Percentiles rank a stretch among this genome's conserved stretches.
Conservation (phyloP, 441 rosid genomes). For the Biscutella laevigata region DNA sequence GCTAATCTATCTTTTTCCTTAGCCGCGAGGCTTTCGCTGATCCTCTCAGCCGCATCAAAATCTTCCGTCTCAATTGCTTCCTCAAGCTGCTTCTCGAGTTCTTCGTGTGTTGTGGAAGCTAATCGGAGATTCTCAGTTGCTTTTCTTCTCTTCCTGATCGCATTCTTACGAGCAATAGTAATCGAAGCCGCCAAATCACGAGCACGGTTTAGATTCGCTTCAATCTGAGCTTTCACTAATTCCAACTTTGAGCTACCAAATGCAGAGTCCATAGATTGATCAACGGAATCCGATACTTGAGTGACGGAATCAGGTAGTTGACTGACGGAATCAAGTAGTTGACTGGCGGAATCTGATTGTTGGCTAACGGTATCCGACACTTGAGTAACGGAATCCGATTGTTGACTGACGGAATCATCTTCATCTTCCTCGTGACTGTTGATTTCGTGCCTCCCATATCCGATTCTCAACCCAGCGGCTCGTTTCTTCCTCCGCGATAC, state of each 20-base stretch:
- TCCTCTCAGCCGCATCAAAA: constrained; percentile 66
- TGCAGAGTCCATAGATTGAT: constrained; percentile 5
- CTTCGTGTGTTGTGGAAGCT: constrained; percentile 40
- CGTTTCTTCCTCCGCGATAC: constrained; percentile 70
- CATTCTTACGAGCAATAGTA: constrained; percentile 49
- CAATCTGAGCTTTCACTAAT: constrained; percentile 37
- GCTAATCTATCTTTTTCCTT: constrained; percentile 44
- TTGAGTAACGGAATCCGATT: constrained; percentile 18
- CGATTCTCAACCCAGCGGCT: constrained; percentile 60
- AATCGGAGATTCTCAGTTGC: constrained; percentile 48
- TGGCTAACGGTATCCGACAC: background rate
- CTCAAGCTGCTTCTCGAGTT: constrained; percentile 60
- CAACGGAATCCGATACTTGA: background rate
- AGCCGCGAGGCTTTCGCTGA: constrained; percentile 58
- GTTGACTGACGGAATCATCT: constrained; percentile 21
- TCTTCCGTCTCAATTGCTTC: constrained; percentile 79
- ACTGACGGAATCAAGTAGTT: constrained; percentile 15
- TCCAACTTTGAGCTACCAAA: constrained; percentile 29
- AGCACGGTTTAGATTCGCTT: constrained; percentile 44
- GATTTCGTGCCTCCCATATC: constrained; percentile 43
- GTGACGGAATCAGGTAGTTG: background rate
- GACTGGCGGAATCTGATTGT: no score
- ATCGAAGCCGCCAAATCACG: constrained; percentile 44
- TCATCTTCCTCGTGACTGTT: constrained; percentile 18
- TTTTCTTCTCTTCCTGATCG: constrained; percentile 50